Evolutionary conservation across 768 basidiomycete species (phyloP).

Genomic region (Tylopilus vinaceipallidus): DNA sequence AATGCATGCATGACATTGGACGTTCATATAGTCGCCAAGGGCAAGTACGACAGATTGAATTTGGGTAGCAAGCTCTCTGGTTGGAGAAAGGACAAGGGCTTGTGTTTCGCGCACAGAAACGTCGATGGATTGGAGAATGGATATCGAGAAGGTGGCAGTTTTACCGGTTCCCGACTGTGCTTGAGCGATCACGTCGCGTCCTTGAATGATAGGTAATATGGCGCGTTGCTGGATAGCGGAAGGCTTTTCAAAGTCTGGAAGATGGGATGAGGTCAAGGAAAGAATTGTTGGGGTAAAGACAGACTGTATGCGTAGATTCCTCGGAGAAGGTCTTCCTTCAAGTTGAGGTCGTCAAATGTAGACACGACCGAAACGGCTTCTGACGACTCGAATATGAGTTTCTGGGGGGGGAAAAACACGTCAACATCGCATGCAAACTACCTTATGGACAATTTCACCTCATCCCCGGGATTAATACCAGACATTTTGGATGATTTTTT

Average conservation of each 20-base stretch:
- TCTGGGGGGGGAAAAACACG: conserved; percentile 45
- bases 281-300: conserved; percentile 23
- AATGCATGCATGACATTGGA: conserved; percentile 98
- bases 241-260: conserved; percentile 90
- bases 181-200: conserved; percentile 97
- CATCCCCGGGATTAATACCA: conserved; percentile 84
- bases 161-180: conserved; percentile 99
- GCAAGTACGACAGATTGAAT: conserved; percentile 97
- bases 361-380: conserved; percentile 88
- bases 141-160: conserved; percentile 98
- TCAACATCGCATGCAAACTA: conserved; percentile 6
- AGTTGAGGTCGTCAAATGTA: conserved; percentile 84
- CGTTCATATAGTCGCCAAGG: conserved; percentile 98
- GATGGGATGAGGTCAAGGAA: conserved; percentile 5
- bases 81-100: conserved; percentile 94
- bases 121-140: conserved; percentile 97
- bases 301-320: conserved; percentile 98
- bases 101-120: conserved; percentile 92
- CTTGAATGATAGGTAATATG: conserved; percentile 93
- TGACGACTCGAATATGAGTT: conserved; percentile 94
- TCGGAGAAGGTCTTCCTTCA: conserved; percentile 94
- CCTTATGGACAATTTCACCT: conserved; percentile 44
- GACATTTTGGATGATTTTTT: conserved; percentile 58
- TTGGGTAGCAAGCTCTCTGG: conserved; percentile 98
- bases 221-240: conserved; percentile 99